A percentile compares a stretch with the other conserved stretches of the same genome.
Conservation (phyloP, 1,139 yeast genomes). For the Scheffersomyces illinoinensis region DNA sequence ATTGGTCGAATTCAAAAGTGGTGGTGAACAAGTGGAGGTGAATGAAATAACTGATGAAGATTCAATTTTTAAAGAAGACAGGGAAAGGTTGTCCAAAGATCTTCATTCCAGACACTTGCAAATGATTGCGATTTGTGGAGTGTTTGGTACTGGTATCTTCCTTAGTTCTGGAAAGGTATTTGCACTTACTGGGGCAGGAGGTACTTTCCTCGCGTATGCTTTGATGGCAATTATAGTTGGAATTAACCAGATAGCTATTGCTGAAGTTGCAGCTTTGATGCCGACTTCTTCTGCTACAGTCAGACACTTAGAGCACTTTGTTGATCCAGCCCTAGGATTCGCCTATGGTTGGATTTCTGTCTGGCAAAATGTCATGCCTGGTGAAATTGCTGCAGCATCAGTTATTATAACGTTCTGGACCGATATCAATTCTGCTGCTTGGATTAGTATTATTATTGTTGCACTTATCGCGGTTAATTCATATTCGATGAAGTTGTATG, state of each 20-base stretch:
- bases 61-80: background rate
- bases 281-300: conserved; percentile 31
- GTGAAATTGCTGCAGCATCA: conserved; percentile 27
- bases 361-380: conserved; percentile 21
- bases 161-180: conserved; percentile 18
- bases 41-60: background rate
- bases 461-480: conserved; percentile 25
- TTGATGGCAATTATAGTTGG: conserved; percentile 23
- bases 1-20: background rate
- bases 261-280: conserved; percentile 31
- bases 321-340: conserved; percentile 26
- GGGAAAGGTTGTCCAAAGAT: background rate
- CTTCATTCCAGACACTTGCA: conserved; percentile 24
- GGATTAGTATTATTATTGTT: conserved; percentile 44
- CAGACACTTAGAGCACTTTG: conserved; percentile 28
- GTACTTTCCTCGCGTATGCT: conserved; percentile 20
- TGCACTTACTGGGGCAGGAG: conserved; percentile 19
- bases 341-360: conserved; percentile 24
- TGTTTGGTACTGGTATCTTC: conserved; percentile 28
- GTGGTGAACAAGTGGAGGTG: background rate
- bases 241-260: conserved; percentile 23
- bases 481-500: conserved; percentile 28
- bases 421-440: conserved; percentile 24
- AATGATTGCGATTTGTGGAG: conserved; percentile 33
- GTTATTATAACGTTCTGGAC: conserved; percentile 28